Evolutionary conservation across 2,329 filamentous ascomycete genomes (phyloP).

Genomic region (Beauveria caledonica): DNA sequence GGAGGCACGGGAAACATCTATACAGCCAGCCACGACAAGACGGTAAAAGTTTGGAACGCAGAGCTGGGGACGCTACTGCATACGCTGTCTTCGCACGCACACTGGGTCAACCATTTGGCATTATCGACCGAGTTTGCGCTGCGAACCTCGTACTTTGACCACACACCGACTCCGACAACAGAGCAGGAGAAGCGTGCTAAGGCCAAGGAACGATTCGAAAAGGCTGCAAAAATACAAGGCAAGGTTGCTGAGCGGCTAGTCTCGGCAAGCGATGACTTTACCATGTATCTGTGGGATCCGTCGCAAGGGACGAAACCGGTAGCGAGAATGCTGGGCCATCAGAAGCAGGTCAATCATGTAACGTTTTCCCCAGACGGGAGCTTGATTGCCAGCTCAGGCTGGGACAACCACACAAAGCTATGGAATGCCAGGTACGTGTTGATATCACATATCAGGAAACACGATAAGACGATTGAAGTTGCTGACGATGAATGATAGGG

Average conservation of each 20-base stretch:
- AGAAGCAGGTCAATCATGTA: conserved; percentile 95
- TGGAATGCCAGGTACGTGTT: conserved; percentile 64
- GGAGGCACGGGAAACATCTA: conserved; percentile 83
- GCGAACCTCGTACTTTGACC: conserved; percentile 79
- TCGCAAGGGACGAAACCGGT: conserved; percentile 71
- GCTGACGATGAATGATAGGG: conserved; percentile 29
- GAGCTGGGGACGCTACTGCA: conserved; percentile 71
- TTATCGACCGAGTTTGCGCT: conserved; percentile 88
- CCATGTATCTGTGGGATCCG: conserved; percentile 93
- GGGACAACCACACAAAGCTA: conserved; percentile 91
- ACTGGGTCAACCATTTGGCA: conserved; percentile 93
- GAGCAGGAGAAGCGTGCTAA: conserved; percentile 64
- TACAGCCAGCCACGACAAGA: conserved; percentile 84
- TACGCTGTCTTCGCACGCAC: conserved; percentile 73
- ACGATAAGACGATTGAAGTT: conserved; percentile 15
- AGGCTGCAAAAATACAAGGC: conserved; percentile 69
- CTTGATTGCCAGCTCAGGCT: conserved; percentile 79
- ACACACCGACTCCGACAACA: conserved; percentile 59
- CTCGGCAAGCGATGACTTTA: conserved; percentile 90
- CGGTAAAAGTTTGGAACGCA: conserved; percentile 83
- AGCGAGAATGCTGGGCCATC: conserved; percentile 82
- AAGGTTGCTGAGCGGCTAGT: conserved; percentile 76
- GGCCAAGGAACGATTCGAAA: conserved; percentile 76
- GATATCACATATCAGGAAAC: conserved; percentile 31
- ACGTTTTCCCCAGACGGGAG: conserved; percentile 86